Evolutionary conservation across 768 basidiomycete species (phyloP), one percentile per base, ranked within the genome.

Genomic region (Russula griseocarnosa): DNA sequence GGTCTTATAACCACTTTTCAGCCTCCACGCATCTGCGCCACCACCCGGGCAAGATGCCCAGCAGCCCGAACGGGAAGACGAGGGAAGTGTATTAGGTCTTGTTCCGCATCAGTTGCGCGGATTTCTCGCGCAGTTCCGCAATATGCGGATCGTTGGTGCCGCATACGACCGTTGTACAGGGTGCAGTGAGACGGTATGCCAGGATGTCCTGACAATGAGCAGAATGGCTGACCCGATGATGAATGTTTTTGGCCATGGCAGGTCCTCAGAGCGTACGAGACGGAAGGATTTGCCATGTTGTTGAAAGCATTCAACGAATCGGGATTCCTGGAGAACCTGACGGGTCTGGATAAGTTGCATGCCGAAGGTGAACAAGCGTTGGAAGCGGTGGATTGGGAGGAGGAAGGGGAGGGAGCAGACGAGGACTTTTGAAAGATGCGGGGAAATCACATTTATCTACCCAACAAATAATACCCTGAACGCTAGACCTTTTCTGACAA

Each of bases 31-130:
- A 0, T 85, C 89, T 0, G 85, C 93, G 0, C 92, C 92, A 0
- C 82, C 84, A 0, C 79, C 81, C 0, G 70, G 70, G 51, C 64
- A 69, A 18, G 71, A 74, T 66, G 61, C 73, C 68, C 71, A 75
- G 57, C 44, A 53, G 3, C 8, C 36, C 28, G 44, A 49, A 26
- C 58, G 42, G 58, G 65, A 57, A 28, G 67, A 68, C 16, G 70
- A 67, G 14, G 73, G 74, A 26, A 82, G 84, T 69, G 84, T 92
- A 11, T 82, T 98, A 3, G 96, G 96, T 0, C 76, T 87, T 20
- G 91, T 98, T 4, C 97, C 97, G 1, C 97, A 98, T 73, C 95
- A 98, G 72, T 79, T 98, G 11, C 86, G 97, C 5, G 97, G 95
- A 0, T 94, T 86, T 78, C 81, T 98, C 3, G 85, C 86, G 6